Percentiles rank a stretch among this genome's conserved stretches.
phyloP scores from a whole-genome alignment of 164 flowering plant species.

The Macadamia integrifolia region DNA sequence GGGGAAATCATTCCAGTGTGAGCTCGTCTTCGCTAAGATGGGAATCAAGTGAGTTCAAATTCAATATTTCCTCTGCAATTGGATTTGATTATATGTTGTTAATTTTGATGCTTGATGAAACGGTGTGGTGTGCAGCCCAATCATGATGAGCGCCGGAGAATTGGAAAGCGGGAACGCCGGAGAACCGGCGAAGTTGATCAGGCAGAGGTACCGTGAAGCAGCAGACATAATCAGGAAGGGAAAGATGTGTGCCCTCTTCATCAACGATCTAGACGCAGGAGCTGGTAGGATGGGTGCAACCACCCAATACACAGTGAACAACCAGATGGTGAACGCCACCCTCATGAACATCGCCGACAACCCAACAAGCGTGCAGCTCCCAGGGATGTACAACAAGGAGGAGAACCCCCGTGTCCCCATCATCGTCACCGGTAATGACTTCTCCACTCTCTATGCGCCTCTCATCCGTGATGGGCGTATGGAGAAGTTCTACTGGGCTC shows the following conservation, averaged over 20 bases:
- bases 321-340: slow-evolving; percentile 54
- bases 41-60: slow-evolving; percentile 34
- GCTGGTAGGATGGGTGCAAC: slow-evolving; percentile 52
- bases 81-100: too few relatives aligned
- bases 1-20: slow-evolving; percentile 65
- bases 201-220: slow-evolving; percentile 50
- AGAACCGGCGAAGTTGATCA: slow-evolving; percentile 41
- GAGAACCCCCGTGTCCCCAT: slow-evolving; percentile 42
- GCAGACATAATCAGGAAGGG: slow-evolving; percentile 41
- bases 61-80: neutral
- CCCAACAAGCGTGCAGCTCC: slow-evolving; percentile 49
- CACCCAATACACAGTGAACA: slow-evolving; percentile 51
- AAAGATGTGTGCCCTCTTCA: slow-evolving; percentile 46
- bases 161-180: slow-evolving; percentile 10
- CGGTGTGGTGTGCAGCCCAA: too few relatives aligned
- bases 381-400: slow-evolving; percentile 52
- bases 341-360: slow-evolving; percentile 57
- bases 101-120: too few relatives aligned
- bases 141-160: too few relatives aligned
- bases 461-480: slow-evolving; percentile 54
- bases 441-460: slow-evolving; percentile 50
- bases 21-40: slow-evolving; percentile 52
- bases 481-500: slow-evolving; percentile 60
- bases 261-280: slow-evolving; percentile 52
- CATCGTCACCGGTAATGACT: slow-evolving; percentile 49